These are phyloP conservation scores for Plasmodium ovale DNA, from an alignment of 169 alveolate genomes.

Conservation along the genomic window DNA sequence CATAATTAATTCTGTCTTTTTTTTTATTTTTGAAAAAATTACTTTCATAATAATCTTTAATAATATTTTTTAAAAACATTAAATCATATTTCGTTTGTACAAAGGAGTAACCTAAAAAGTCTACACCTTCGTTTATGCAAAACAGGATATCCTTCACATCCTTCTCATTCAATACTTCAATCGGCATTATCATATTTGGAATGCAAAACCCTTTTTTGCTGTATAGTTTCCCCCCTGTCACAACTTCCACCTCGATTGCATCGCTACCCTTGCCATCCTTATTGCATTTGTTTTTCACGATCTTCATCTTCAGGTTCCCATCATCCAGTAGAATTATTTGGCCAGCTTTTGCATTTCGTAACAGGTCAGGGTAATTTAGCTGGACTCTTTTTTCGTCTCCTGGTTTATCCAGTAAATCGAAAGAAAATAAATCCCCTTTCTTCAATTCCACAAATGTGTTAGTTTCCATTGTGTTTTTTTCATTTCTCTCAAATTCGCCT, in stretches of 20 bases:
- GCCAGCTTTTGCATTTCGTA: constrained; percentile 79
- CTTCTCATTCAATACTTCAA: constrained; percentile 84
- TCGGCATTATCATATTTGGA: constrained; percentile 86
- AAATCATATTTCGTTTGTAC: constrained; percentile 84
- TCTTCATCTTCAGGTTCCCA: constrained; percentile 83
- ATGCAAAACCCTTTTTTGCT: constrained; percentile 88
- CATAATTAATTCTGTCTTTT: constrained; percentile 75
- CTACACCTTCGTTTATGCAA: constrained; percentile 81
- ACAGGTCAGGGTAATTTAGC: constrained; percentile 82
- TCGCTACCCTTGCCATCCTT: constrained; percentile 15
- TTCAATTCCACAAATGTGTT: constrained; percentile 84
- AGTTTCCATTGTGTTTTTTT: constrained; percentile 75
- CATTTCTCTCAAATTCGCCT: constrained; percentile 85
- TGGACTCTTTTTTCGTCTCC: constrained; percentile 81
- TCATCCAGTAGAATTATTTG: constrained; percentile 84
- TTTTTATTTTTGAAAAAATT: constrained; percentile 79
- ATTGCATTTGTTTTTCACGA: constrained; percentile 58
- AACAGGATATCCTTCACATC: constrained; percentile 89
- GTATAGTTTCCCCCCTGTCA: constrained; percentile 84
- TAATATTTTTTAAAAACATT: constrained; percentile 80
- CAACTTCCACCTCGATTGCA: constrained; percentile 78
- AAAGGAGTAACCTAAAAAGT: constrained; percentile 84
- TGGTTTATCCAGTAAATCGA: constrained; percentile 79
- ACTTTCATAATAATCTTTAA: constrained; percentile 79
- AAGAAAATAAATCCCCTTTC: constrained; percentile 84